Base-by-base conservation (phyloP, 208 protist genomes). In the Leishmania amazonensis region DNA sequence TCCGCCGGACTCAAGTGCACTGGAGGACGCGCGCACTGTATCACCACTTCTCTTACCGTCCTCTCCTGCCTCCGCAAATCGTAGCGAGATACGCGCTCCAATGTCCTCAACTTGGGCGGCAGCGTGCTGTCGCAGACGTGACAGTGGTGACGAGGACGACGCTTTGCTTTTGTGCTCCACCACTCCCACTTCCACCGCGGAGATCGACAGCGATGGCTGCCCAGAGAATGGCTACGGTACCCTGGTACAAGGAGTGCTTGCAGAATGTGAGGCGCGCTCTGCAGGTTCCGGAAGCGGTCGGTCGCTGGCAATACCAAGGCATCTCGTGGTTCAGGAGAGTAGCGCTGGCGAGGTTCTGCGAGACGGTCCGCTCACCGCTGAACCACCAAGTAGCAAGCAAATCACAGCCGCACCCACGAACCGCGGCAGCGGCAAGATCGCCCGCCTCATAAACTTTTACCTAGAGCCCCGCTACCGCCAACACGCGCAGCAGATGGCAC, bases 401-500 rank as follows among this genome's bases (percentile, higher is more conserved):
- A 19, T 11, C 15, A 28, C 35, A 7, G 21, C 40, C 40, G 40
- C 17, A 42, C 35, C 42, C 40, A 19, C 35, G 67, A 35, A 42
- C 21, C 45, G 45, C 42, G 28, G n/a, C 45, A 74, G 24, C 28
- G 13, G 45, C 70, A 51, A 54, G 70, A n/a, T 35, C 28, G 45
- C 45, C 70, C 35, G 40, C 8, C 70, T 13, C 45, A 53, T 4
- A 19, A 53, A 13, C 70, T 74, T 74, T 31, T 35, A 53, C n/a
- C 13, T 74, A 53, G 70, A 51, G 40, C 70, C 70, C 40, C 70
- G 70, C 70, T n/a, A 53, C 70, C 47, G 42, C 24, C 35, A 28
- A 38, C 70, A 74, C 45, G 70, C 70, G n/a, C 70, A 31, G 70
- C n/a, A 51, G 11, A 47, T 74, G 47, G 70, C 70, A 21, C 28